Base-by-base conservation (phyloP, 2,329 filamentous ascomycete species). In the Colletotrichum gigasporum region DNA sequence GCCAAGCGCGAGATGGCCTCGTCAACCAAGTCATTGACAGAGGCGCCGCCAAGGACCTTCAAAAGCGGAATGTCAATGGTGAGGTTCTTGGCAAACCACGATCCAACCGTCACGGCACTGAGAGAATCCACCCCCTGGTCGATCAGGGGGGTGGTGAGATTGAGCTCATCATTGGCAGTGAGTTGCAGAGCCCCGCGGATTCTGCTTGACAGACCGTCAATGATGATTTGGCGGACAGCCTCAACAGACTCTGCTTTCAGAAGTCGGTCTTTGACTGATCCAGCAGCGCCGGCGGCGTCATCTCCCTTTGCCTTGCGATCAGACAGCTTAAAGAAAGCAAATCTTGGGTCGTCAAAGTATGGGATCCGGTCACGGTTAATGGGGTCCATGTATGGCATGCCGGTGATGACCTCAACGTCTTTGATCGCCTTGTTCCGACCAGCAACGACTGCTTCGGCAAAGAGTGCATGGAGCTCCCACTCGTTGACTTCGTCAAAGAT, bases 71-170 rank as follows among this genome's bases (percentile, higher is more conserved):
- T 72, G 48, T 84, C 78, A 2, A 79, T 69, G 1, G 75, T 65
- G 0, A 84, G 48, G 47, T 81, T 72, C 60, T 81, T 82, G 30
- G 77, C 48, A 62, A 84, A 83, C 82, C 83, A 85, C 6, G 78
- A 50, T 4, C 12, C n/a, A 16, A 51, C 39, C 6, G 18, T 44
- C 5, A 42, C 24, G 14, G n/a, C 42, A 51, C 55, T 45, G 26
- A 5, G 55, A 50, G 41, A 24, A 14, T 39, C 45, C 8, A 45
- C 20, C 4, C 55, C 55, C 10, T 59, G 55, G 26, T 59, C 55
- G 11, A 59, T 2, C 8, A 59, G 45, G 3, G 55, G 55, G 14
- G 16, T 35, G 14, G 41, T 16, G 11, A 35, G 16, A 26, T 59
- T 26, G 26, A 59, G 44, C 24, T 5, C 16, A 16, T 59, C 55